Evolutionary conservation across 345 rosid species (phyloP), one percentile per base, ranked within the genome.

Genomic region (Ricinus communis): DNA sequence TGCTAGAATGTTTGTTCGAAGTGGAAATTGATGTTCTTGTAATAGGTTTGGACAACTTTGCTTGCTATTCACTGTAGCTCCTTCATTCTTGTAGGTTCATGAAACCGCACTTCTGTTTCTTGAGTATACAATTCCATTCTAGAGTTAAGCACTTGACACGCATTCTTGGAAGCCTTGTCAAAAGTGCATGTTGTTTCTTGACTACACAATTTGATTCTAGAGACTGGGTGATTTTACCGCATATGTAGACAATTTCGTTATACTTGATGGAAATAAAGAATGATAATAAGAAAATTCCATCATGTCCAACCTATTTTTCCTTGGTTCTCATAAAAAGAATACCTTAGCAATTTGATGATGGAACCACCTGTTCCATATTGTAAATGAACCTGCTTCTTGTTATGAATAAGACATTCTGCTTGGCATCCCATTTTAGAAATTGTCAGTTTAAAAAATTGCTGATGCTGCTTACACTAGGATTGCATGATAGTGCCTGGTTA

Each of bases 21-120:
- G 40, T 38, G 54, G 22, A 62, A 49, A 51, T 52, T 46, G 52
- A 58, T 27, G 16, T 50, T 46, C 71, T 72, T 45, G 59, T 41
- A 33, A 46, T 65, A 22, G 16, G 50, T 67, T 40, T 67, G 24
- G 43, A 65, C 46, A 52, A 58, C 51, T 56, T 56, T 12, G 22
- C 43, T 57, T 47, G 55, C 43, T 56, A 56, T 33, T 45, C 36
- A 21, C 11, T 28, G 45, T 19, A 15, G 24, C 38, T 56, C 36
- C 2, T 53, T 25, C 14, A 12, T 56, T 27, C 33, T 56, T 28
- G 4, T 41, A 19, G 15, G 25, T 38, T 33, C 27, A 31, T 62
- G 14, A 38, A 21, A 62, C 16, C 22, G n/a, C 52, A 62, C 7
- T 62, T n/a, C 33, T 59, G 45, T 9, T 31, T 58, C 43, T 31